Base-by-base conservation (phyloP, 169 alveolate species). In the Amoebophrya sp. region DNA sequence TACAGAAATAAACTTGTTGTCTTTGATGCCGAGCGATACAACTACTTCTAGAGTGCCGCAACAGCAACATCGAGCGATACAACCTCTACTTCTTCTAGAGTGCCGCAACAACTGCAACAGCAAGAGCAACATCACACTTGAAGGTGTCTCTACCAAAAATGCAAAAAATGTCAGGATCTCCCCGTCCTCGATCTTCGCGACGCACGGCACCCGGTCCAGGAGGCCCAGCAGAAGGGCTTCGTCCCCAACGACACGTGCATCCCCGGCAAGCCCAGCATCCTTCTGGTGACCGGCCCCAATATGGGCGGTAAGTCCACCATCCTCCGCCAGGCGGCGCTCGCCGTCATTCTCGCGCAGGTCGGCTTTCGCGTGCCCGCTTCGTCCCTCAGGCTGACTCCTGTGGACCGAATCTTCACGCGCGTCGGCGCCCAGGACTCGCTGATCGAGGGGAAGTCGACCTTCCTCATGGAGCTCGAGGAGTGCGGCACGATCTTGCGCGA, bases 281-380 rank as follows among this genome's bases (percentile, higher is more conserved):
- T 97, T 48, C 96, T 99, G 88, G 95, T 99, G 69, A 98, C 99
- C 18, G 99, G 99, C 0, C 99, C 99, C 40, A 99, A 99, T 93
- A 99, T 99, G 99, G 99, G 99, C 38, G 99, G 99, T 41, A 99
- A 99, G 94, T 96, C 99, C 42, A 99, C 99, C 0, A 93, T 98
- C 29, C 95, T 98, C 88, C 93, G 99, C 69, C 99, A 98, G 95
- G 96, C 98, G 10, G 97, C 99, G 50, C 94, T 98, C 26, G 96
- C 99, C 16, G 98, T 97, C 4, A 96, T 99, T 41, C 93, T 99
- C 93, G 99, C 99, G 40, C 99, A 99, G 94, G 94, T 98, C 16
- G 99, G 99, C 18, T 98, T 99, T 69, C 97, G 95, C 92, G 99
- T 99, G 13, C 99, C 99, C 15, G 99, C 99, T 29, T 91, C 94